Evolutionary conservation across 2,329 filamentous ascomycete species (phyloP), one percentile per base, ranked within the genome.

Genomic region (Leptosphaerulina australis): DNA sequence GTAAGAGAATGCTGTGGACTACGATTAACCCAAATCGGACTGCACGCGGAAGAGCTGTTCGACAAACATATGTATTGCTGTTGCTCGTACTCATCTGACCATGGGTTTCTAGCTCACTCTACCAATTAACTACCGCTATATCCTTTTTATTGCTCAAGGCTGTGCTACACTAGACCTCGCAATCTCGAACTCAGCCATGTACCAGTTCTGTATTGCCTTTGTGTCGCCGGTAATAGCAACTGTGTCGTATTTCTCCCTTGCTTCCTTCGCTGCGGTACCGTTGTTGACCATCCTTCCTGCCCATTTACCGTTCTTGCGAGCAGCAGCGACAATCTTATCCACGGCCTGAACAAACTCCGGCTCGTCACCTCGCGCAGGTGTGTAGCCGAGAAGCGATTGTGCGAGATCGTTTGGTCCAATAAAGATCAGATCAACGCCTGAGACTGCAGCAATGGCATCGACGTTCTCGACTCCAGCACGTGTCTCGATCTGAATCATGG

Each of bases 401-500:
- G 82, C 86, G 43, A 88, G 76, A 61, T 88, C 85, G 63, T 86
- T 87, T 1, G 85, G 85, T 0, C 85, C 85, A 36, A 88, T 78
- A 64, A 87, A 87, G 18, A 88, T 71, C 4, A 85, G 79, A 53
- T 88, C 85, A 17, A 88, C 75, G 3, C 83, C 83, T 3, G 82
- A 72, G 17, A 85, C 75, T 15, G 79, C 76, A 31, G 83, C 83
- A 66, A 88, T 88, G 37, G 81, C 81, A 25, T 87, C 83, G 1
- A 87, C 72, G 44, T 79, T 78, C 36, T 77, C 79, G 11, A 88
- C 73, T 0, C 84, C 84, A 65, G 86, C 84, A 53, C 76, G 74
- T 0, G 85, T 87, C 72, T 88, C 85, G 43, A 88, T 87, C 68
- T 88, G 85, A 9, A 87, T 83, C 73, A 87, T 85, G 12, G 82